These are phyloP conservation scores for Boletus coccyginus DNA, from an alignment of 768 basidiomycete species.

Conservation along the genomic window DNA sequence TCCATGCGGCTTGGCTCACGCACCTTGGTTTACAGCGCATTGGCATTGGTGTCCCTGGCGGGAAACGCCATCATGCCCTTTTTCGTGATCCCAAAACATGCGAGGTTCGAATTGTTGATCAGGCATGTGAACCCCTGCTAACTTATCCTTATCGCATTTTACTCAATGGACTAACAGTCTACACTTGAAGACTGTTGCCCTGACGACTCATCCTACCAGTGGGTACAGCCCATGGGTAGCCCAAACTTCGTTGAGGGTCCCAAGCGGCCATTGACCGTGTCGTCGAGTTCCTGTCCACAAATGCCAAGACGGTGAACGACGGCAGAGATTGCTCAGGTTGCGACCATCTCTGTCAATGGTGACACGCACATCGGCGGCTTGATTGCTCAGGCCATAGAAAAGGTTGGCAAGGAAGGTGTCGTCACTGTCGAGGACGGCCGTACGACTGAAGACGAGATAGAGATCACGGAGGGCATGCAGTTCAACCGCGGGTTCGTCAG, in stretches of 20 bases:
- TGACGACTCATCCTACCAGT: too few species aligned
- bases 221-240: too few species aligned
- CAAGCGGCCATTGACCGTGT: too few species aligned
- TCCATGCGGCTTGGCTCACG: constrained; percentile 82
- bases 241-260: too few species aligned
- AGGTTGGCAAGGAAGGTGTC: constrained; percentile 99
- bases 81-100: constrained; percentile 41
- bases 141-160: too few species aligned
- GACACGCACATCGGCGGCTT: constrained; percentile 90
- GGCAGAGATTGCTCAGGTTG: constrained; percentile 37
- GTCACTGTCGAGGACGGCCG: constrained; percentile 99
- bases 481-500: constrained; percentile 99
- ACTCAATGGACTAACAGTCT: too few species aligned
- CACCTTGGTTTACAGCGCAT: constrained; percentile 68
- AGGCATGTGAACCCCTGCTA: too few species aligned
- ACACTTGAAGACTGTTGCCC: too few species aligned
- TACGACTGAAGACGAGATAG: constrained; percentile 98
- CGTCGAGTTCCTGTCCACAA: too few species aligned
- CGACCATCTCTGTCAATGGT: constrained; percentile 84
- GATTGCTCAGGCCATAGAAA: constrained; percentile 99
- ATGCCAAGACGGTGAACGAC: too few species aligned
- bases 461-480: constrained; percentile 99
- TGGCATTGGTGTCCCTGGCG: constrained; percentile 60
- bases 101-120: background rate
- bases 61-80: constrained; percentile 71